phyloP scores from a whole-genome alignment of 176 grass and related monocot species.

The Zea mays region Zm-B73-REFERENCE-NAM-5.0 NC_050101.1:179508001-179508500 shows the following conservation, averaged over 20 bases:
- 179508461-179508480: constrained; percentile 42
- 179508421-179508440: constrained; percentile 79
- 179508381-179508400: constrained; percentile 52
- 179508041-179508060: constrained; percentile 57
- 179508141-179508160: neutral
- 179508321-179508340: constrained; percentile 36
- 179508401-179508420: constrained; percentile 58
- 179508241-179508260: constrained; percentile 49
- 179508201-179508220: constrained; percentile 48
- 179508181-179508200: constrained; percentile 56
- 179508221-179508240: constrained; percentile 35
- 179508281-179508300: constrained; percentile 54
- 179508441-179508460: constrained; percentile 33
- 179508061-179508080: constrained; percentile 57
- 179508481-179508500: constrained; percentile 63
- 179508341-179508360: constrained; percentile 61
- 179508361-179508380: constrained; percentile 48
- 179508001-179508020: constrained; percentile 25
- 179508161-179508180: neutral
- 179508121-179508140: constrained; percentile 80
- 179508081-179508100: constrained; percentile 49
- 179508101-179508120: constrained; percentile 75
- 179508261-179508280: constrained; percentile 59
- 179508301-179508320: constrained; percentile 19
- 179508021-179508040: constrained; percentile 43